Evolutionary conservation across 2,329 filamentous ascomycete species (phyloP).

Genomic region (Colletotrichum lupini): DNA sequence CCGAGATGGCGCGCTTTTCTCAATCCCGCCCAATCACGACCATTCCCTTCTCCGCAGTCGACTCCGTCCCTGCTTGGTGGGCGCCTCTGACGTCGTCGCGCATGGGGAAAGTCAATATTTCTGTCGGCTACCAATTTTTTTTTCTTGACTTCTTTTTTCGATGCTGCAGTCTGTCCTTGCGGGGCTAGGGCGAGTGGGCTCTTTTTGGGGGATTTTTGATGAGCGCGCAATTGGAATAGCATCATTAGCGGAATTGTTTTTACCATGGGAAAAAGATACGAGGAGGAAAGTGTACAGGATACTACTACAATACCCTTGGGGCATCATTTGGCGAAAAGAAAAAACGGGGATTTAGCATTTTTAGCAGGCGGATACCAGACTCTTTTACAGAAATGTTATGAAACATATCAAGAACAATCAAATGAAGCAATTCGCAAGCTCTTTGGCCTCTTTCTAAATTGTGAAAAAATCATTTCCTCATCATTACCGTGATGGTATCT

Average conservation of each 20-base stretch:
- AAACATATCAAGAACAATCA: not conserved
- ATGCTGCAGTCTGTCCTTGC: not conserved
- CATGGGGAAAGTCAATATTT: conserved; percentile 13
- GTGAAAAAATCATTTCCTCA: too few relatives aligned
- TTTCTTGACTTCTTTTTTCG: not conserved
- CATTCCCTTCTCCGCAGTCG: not conserved
- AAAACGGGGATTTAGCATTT: not conserved
- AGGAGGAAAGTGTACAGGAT: not conserved
- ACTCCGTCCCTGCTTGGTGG: not conserved
- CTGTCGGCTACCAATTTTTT: not conserved
- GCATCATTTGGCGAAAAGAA: not conserved
- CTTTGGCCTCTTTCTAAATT: not conserved
- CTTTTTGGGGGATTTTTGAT: not conserved
- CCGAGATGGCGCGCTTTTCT: not conserved
- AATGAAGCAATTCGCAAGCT: conserved; percentile 12
- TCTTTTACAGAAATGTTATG: not conserved
- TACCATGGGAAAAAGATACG: not conserved
- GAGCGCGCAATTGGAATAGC: conserved; percentile 12
- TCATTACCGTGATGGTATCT: not conserved
- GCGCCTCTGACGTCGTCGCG: conserved; percentile 29
- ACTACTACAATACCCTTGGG: conserved; percentile 6
- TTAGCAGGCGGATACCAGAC: not conserved
- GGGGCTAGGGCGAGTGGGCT: not conserved
- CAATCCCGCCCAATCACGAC: not conserved
- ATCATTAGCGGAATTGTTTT: not conserved